These are phyloP conservation scores for Auricularia sp. DNA, from an alignment of 768 basidiomycete genomes.

Conservation along the genomic window DNA sequence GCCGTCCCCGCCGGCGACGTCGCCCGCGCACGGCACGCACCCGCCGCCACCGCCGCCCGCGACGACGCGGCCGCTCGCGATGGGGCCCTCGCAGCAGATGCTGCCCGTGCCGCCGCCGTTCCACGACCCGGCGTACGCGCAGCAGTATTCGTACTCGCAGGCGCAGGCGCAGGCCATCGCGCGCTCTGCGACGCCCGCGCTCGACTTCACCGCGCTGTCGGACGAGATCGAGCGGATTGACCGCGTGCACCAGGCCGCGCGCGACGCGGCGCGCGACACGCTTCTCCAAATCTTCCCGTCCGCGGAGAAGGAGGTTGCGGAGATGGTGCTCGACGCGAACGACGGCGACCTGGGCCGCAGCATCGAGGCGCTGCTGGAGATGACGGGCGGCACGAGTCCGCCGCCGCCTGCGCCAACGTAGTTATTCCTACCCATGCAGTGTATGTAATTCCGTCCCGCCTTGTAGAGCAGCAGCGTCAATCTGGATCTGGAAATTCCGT, in stretches of 20 bases:
- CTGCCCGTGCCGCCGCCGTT: slow-evolving; percentile 18
- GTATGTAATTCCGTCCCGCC: too few relatives aligned
- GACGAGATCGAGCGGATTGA: slow-evolving; percentile 55
- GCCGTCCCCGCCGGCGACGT: slow-evolving; percentile 19
- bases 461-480: too few relatives aligned
- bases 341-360: slow-evolving; percentile 81
- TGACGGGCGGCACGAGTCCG: slow-evolving; percentile 28
- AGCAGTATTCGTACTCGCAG: background rate
- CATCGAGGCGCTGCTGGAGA: slow-evolving; percentile 78
- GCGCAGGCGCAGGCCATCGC: slow-evolving; percentile 3
- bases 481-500: too few relatives aligned
- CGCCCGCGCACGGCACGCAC: slow-evolving; percentile 15
- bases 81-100: slow-evolving; percentile 39
- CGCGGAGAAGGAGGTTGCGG: slow-evolving; percentile 73
- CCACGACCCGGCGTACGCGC: background rate
- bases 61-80: slow-evolving; percentile 13
- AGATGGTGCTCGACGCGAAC: slow-evolving; percentile 85
- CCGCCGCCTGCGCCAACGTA: too few relatives aligned
- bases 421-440: too few relatives aligned
- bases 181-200: slow-evolving; percentile 17
- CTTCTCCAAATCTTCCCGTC: slow-evolving; percentile 82
- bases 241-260: slow-evolving; percentile 61
- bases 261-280: slow-evolving; percentile 62
- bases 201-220: slow-evolving; percentile 63
- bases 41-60: slow-evolving; percentile 25